Base-by-base conservation (phyloP, 2,329 filamentous ascomycete species). In the Akanthomyces dipterigenus region DNA sequence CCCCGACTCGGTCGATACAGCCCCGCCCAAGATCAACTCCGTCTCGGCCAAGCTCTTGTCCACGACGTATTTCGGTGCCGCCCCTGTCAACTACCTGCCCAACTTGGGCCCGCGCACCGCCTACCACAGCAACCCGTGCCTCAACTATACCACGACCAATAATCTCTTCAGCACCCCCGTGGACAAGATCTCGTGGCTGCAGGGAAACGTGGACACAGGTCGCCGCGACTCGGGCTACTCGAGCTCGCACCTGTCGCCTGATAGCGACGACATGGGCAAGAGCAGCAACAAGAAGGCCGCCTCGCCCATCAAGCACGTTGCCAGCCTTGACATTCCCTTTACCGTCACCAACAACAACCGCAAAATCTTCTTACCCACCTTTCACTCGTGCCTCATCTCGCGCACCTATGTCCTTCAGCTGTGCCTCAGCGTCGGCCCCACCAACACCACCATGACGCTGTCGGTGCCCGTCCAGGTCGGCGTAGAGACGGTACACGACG, bases 341-440 rank as follows among this genome's bases (percentile, higher is more conserved):
- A 68, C 71, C 18, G 69, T 85, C 36, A 80, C 82, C 4, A 69
- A 72, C 9, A 68, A 71, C 31, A 78, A 77, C 70, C 79, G 76
- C 67, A 82, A 79, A 69, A 73, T 78, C 9, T 82, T 84, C 65
- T 64, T 85, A 24, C 83, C 83, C 0, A 81, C 80, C 5, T 86
- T 85, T 67, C 81, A 85, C 72, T 81, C 79, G 9, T 86, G 83
- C 73, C 78, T 85, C 69, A 73, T 77, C 42, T 81, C 80, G 8
- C 79, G 83, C 28, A 77, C 78, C n/a, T 86, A 86, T 69, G 76
- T 78, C 5, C 68, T 85, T 34, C 77, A 78, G 65, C 67, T 85
- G 6, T 74, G 72, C 7, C 63, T 85, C 5, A 74, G 74, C 1
- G 72, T 75, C 3, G 77, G 75, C 18, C 72, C 78, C 8, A 71